Conservation (phyloP, 805 yeast species). For the Metschnikowia baotianmanensis region DNA sequence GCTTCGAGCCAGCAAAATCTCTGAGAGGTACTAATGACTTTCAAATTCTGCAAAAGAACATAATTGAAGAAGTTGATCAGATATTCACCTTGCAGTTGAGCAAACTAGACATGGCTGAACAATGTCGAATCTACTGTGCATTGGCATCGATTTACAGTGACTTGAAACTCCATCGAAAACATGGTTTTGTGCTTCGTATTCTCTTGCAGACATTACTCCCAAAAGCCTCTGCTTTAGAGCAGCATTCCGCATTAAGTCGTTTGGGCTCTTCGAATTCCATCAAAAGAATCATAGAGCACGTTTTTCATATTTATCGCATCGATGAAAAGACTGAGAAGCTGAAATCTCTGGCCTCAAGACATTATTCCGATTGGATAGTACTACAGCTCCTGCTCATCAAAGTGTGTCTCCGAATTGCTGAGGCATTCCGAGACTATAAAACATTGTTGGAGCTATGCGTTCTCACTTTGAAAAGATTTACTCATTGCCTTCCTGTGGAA, state of each 20-base stretch:
- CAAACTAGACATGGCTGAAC: constrained; percentile 43
- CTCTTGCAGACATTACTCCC: constrained; percentile 53
- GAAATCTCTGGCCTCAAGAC: constrained; percentile 20
- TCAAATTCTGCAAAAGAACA: constrained; percentile 35
- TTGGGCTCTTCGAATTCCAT: constrained; percentile 19
- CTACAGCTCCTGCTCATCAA: constrained; percentile 56
- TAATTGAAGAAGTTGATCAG: constrained; percentile 38
- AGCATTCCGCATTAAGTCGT: constrained; percentile 1
- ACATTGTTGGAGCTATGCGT: constrained; percentile 45
- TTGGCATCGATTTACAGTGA: constrained; percentile 63
- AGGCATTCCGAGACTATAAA: constrained; percentile 45
- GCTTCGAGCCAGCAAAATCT: constrained; percentile 4
- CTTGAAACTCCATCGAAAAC: constrained; percentile 62
- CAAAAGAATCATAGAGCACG: constrained; percentile 43
- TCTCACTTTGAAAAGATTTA: constrained; percentile 53
- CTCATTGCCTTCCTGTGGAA: constrained; percentile 49
- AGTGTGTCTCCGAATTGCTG: constrained; percentile 52
- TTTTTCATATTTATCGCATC: constrained; percentile 56
- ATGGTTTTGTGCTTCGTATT: constrained; percentile 66
- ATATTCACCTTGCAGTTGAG: constrained; percentile 35
- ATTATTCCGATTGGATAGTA: constrained; percentile 46
- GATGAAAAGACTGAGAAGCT: constrained; percentile 33
- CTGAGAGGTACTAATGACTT: background rate
- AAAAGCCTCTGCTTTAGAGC: constrained; percentile 23
- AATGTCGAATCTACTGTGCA: constrained; percentile 61